Conservation (phyloP, 768 basidiomycete species). For the Podaxis rugospora region DNA sequence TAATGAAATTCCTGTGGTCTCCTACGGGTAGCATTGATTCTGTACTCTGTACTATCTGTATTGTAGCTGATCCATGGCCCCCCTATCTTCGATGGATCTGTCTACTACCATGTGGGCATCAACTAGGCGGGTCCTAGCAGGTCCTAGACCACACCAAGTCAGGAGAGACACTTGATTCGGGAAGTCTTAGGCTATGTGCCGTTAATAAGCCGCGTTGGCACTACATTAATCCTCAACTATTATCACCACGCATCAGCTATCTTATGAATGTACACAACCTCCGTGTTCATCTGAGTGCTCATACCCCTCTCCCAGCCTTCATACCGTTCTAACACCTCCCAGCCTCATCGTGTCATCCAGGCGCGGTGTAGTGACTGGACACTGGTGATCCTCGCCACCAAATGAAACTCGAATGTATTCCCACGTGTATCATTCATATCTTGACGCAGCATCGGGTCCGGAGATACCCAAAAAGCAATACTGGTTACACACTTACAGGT, state of each 20-base stretch:
- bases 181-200: not conserved
- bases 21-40: not conserved
- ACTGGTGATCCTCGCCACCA: no score
- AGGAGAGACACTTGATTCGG: not conserved
- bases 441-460: no score
- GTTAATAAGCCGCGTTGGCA: not conserved
- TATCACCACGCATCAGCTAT: not conserved
- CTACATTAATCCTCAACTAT: not conserved
- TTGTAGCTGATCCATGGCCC: no score
- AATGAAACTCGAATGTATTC: not conserved
- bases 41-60: no score
- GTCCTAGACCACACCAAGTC: no score
- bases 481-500: no score
- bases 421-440: no score
- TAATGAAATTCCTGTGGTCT: not conserved
- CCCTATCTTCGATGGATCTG: no score
- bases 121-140: no score
- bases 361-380: no score
- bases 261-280: not conserved
- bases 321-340: not conserved
- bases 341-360: not conserved
- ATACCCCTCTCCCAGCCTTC: not conserved
- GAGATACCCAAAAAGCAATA: no score
- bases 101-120: no score
- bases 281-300: conserved; percentile 1